These are phyloP conservation scores for Lactuca saligna DNA, from an alignment of 129 eudicot genomes.

Conservation along the genomic window DNA sequence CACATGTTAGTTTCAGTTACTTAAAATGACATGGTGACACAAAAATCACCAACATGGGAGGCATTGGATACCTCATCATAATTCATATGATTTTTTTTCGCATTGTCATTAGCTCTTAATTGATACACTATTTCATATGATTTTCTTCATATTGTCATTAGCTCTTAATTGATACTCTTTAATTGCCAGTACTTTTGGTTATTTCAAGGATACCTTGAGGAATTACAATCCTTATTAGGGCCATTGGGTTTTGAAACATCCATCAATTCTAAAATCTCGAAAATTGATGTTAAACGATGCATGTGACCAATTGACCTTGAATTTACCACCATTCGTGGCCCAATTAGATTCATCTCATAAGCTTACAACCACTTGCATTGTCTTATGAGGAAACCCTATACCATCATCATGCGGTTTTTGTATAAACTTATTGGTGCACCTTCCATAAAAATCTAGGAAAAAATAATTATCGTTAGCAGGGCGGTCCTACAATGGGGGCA, in stretches of 20 bases:
- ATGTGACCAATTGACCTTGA: conserved; percentile 45
- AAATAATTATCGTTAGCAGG: neutral
- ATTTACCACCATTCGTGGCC: conserved; percentile 63
- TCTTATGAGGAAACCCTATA: conserved; percentile 46
- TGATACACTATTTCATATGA: conserved; percentile 2
- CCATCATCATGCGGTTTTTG: conserved; percentile 50
- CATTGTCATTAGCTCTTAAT: conserved; percentile 19
- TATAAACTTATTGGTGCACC: conserved; percentile 58
- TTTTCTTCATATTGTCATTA: too few relatives aligned
- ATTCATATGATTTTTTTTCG: conserved; percentile 43
- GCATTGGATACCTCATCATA: conserved; percentile 67
- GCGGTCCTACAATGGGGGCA: too few relatives aligned
- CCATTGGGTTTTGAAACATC: too few relatives aligned
- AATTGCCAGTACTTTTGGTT: conserved; percentile 8
- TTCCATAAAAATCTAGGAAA: conserved; percentile 60
- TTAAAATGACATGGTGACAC: too few relatives aligned
- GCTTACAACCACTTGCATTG: conserved; percentile 58
- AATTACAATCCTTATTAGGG: too few relatives aligned
- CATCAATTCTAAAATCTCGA: conserved; percentile 21
- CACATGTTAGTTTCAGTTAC: too few relatives aligned
- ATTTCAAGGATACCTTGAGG: too few relatives aligned
- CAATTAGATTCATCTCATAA: conserved; percentile 63
- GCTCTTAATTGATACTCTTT: neutral
- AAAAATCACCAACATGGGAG: conserved; percentile 25
- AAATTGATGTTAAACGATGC: conserved; percentile 53